These are phyloP conservation scores for Coemansia sp. DNA, from an alignment of 192 early-diverging fungal species.

Conservation along the genomic window DNA sequence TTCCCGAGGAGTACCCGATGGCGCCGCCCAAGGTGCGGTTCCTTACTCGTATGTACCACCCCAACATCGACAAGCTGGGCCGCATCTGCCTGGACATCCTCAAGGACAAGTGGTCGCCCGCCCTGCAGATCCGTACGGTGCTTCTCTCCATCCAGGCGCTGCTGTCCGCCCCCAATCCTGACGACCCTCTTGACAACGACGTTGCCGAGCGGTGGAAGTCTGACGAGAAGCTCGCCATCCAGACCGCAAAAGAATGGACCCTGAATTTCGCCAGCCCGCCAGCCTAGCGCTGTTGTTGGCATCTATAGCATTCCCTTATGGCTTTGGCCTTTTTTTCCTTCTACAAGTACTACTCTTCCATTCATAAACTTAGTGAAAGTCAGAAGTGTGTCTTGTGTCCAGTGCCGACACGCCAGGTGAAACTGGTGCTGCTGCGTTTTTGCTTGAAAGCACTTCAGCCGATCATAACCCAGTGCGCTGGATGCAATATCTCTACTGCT, in stretches of 20 bases:
- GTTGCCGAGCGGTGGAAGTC: slow-evolving; percentile 99
- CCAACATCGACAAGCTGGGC: slow-evolving; percentile 98
- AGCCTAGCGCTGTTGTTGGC: too few relatives aligned
- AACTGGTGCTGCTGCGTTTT: neutral
- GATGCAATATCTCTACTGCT: too few relatives aligned
- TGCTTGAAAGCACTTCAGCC: too few relatives aligned
- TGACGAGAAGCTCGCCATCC: slow-evolving; percentile 88
- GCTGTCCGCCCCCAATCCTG: slow-evolving; percentile 95
- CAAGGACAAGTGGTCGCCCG: slow-evolving; percentile 99
- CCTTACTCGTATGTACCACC: slow-evolving; percentile 98
- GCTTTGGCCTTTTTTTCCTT: neutral
- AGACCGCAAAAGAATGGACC: slow-evolving; percentile 61
- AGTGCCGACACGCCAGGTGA: neutral
- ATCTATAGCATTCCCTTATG: neutral
- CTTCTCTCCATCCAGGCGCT: slow-evolving; percentile 96
- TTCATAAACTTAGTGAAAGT: neutral
- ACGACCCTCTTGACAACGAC: slow-evolving; percentile 97
- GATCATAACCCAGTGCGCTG: too few relatives aligned
- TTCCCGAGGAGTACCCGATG: slow-evolving; percentile 99
- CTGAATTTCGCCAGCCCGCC: slow-evolving; percentile 17
- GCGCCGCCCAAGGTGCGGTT: slow-evolving; percentile 97
- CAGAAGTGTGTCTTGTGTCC: neutral
- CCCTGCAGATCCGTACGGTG: slow-evolving; percentile 96
- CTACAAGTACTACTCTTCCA: neutral
- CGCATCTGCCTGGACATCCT: slow-evolving; percentile 97